phyloP scores from a whole-genome alignment of 352 stramenopile genomes.

The Pythium folliculosum region DNA sequence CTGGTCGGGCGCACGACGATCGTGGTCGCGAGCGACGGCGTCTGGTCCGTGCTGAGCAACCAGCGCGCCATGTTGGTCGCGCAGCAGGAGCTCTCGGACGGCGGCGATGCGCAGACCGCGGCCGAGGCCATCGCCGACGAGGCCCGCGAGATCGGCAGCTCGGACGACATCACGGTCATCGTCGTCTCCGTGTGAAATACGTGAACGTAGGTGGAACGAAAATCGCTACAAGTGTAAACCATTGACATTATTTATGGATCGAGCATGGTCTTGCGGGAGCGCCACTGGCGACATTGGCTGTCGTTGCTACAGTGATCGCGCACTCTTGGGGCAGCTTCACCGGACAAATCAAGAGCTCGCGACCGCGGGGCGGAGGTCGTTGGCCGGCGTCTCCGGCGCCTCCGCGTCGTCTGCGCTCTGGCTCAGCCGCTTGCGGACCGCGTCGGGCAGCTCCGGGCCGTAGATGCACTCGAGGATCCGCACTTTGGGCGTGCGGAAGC shows the following conservation, averaged over 20 bases:
- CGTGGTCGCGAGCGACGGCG: constrained; percentile 72
- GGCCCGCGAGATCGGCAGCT: constrained; percentile 51
- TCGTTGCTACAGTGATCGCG: too few relatives aligned
- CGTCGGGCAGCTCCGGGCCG: constrained; percentile 15
- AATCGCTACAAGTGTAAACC: background rate
- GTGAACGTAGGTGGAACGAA: background rate
- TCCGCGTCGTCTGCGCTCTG: background rate
- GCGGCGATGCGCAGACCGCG: constrained; percentile 40
- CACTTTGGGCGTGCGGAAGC: constrained; percentile 31
- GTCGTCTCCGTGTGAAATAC: constrained; percentile 45
- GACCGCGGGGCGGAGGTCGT: too few relatives aligned
- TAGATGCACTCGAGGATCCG: constrained; percentile 61
- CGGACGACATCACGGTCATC: constrained; percentile 67
- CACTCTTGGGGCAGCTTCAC: background rate
- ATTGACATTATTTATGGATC: constrained; percentile 1
- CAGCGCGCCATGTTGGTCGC: constrained; percentile 56
- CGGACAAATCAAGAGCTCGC: background rate
- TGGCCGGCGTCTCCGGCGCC: background rate
- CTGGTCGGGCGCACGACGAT: constrained; percentile 47
- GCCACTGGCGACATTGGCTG: background rate
- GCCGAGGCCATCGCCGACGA: constrained; percentile 57
- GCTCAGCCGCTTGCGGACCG: constrained; percentile 17
- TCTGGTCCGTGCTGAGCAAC: constrained; percentile 72
- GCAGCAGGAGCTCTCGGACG: constrained; percentile 34
- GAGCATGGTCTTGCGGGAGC: background rate